Conservation (phyloP, 2,329 filamentous ascomycete genomes). For the Aspergillus pseudotamarii region DNA sequence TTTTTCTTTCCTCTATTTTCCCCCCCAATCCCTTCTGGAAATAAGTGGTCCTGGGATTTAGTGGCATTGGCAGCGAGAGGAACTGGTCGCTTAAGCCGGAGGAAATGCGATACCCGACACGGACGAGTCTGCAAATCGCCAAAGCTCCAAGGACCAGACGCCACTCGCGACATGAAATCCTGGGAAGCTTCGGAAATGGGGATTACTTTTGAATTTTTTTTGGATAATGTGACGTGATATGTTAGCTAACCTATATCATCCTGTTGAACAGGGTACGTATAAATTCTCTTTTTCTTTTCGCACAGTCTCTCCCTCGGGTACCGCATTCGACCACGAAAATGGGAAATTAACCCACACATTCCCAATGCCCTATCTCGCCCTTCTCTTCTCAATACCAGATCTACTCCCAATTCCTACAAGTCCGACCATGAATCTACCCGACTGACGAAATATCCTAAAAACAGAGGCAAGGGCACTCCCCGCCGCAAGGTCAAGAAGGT, state of each 20-base stretch:
- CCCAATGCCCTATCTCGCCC: neutral
- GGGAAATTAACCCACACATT: neutral
- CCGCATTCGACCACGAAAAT: neutral
- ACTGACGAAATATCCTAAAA: slow-evolving; percentile 22
- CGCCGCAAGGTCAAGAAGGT: slow-evolving; percentile 98
- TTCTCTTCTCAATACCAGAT: neutral
- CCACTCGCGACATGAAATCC: neutral
- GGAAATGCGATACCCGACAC: neutral
- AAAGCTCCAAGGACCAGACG: neutral
- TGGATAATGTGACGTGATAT: slow-evolving; percentile 1
- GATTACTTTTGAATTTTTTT: neutral
- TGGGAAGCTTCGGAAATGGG: neutral
- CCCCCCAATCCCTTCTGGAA: neutral
- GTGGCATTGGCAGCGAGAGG: neutral
- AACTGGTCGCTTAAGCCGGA: slow-evolving; percentile 6
- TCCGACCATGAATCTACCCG: slow-evolving; percentile 12
- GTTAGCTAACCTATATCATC: neutral
- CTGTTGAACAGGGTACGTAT: neutral
- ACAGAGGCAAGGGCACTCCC: slow-evolving; percentile 94
- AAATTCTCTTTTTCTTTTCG: neutral
- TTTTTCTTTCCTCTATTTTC: slow-evolving; percentile 9
- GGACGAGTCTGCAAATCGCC: neutral
- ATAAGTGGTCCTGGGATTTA: neutral
- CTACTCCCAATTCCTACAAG: neutral
- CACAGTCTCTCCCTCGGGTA: neutral